These are phyloP conservation scores for Sphagnum tenellum DNA, from an alignment of 225 moss, liverwort and hornwort genomes.

Conservation along the genomic window DNA sequence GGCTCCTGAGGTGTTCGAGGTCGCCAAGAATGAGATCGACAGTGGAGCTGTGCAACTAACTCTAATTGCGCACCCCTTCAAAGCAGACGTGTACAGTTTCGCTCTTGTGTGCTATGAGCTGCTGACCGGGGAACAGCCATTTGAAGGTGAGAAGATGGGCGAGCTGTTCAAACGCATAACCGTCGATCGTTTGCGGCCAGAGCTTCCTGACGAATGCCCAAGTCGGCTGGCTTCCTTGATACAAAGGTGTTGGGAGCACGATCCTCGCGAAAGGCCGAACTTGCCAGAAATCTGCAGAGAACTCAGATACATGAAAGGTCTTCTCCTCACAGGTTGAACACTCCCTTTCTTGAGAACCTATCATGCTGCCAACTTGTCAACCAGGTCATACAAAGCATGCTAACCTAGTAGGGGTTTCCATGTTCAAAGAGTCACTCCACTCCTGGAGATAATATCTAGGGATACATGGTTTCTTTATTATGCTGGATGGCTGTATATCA, in stretches of 20 bases:
- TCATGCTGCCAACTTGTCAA: too few species aligned
- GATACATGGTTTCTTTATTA: too few species aligned
- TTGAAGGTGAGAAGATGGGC: background rate
- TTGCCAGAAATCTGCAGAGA: slow-evolving; percentile 15
- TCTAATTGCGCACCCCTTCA: slow-evolving; percentile 1
- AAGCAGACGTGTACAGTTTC: slow-evolving; percentile 15
- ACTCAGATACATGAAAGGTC: slow-evolving; percentile 21
- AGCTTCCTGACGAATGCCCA: slow-evolving; percentile 1
- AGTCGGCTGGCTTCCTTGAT: slow-evolving; percentile 1
- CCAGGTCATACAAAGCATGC: too few species aligned
- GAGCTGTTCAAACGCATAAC: background rate
- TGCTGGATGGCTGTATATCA: too few species aligned
- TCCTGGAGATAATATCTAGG: too few species aligned
- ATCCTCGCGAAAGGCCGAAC: slow-evolving; percentile 4
- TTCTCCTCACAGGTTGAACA: slow-evolving; percentile 14
- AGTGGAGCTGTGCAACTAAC: background rate
- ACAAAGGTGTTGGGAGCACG: slow-evolving; percentile 7
- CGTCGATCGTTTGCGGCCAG: background rate
- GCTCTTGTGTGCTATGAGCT: slow-evolving; percentile 11
- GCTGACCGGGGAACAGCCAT: slow-evolving; percentile 6
- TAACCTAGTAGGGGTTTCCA: too few species aligned
- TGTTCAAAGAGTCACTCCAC: too few species aligned
- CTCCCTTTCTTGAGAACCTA: background rate
- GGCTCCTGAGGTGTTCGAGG: slow-evolving; percentile 13
- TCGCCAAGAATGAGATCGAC: too few species aligned